phyloP scores from a whole-genome alignment of 202 grass and related monocot genomes.

The Digitaria exilis region DNA sequence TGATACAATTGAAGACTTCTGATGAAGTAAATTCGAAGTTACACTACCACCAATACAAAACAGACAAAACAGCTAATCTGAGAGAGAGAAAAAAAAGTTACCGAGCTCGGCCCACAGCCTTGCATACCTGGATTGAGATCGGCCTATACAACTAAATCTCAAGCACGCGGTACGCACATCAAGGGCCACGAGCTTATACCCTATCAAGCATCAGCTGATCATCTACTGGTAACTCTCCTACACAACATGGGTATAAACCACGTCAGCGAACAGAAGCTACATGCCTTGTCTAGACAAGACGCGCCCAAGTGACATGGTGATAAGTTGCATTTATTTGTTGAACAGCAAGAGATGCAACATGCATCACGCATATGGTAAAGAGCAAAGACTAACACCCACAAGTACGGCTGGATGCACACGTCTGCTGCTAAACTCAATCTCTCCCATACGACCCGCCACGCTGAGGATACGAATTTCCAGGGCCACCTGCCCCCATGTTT shows the following conservation, averaged over 20 bases:
- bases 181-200: slow-evolving; percentile 41
- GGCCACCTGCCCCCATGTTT: slow-evolving; percentile 46
- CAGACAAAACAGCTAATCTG: slow-evolving; percentile 26
- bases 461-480: slow-evolving; percentile 40
- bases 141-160: slow-evolving; percentile 59
- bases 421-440: slow-evolving; percentile 28
- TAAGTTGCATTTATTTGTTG: slow-evolving; percentile 46
- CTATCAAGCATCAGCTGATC: slow-evolving; percentile 42
- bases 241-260: slow-evolving; percentile 19
- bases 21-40: slow-evolving; percentile 11
- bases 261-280: slow-evolving; percentile 2
- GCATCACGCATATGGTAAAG: slow-evolving; percentile 35
- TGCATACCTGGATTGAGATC: slow-evolving; percentile 37
- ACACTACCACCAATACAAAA: slow-evolving; percentile 33
- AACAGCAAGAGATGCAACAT: slow-evolving; percentile 28
- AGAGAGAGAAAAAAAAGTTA: slow-evolving; percentile 26
- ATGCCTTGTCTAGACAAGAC: slow-evolving; percentile 15
- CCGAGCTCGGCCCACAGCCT: slow-evolving; percentile 2
- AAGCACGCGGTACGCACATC: not conserved
- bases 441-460: slow-evolving; percentile 45
- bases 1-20: slow-evolving; percentile 7
- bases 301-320: not conserved
- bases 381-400: slow-evolving; percentile 36
- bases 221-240: slow-evolving; percentile 36
- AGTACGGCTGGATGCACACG: slow-evolving; percentile 16